Evolutionary conservation across 2,329 filamentous ascomycete genomes (phyloP).

Genomic region (Penicillium hesseltinei): DNA sequence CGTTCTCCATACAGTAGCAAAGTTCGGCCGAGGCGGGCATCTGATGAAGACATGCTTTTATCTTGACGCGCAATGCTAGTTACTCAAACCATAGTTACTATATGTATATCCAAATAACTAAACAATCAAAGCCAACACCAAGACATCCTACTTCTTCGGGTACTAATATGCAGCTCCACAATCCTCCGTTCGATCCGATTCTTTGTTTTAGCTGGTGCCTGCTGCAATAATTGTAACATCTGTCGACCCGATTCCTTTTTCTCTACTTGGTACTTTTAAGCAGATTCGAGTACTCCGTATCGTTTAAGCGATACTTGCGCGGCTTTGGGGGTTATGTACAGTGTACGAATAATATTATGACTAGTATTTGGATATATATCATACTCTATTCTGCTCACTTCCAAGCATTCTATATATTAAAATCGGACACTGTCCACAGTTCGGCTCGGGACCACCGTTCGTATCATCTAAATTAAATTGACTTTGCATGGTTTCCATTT

Average conservation of each 20-base stretch:
- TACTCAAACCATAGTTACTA: not conserved
- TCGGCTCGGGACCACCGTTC: not conserved
- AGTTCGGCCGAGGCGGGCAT: not conserved
- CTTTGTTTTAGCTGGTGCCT: not conserved
- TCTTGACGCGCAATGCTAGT: not conserved
- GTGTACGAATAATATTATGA: not conserved
- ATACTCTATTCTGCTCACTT: not conserved
- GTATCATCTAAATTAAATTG: not conserved
- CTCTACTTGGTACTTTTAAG: not conserved
- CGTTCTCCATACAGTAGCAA: not conserved
- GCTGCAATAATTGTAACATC: not conserved
- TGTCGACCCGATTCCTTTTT: not conserved
- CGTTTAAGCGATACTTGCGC: not conserved
- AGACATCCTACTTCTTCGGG: not conserved
- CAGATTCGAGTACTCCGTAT: not conserved
- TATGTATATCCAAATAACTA: too few species aligned
- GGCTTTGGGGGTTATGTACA: not conserved
- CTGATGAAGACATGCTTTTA: not conserved
- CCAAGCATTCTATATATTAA: not conserved
- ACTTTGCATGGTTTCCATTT: not conserved
- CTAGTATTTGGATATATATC: not conserved
- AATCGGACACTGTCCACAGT: not conserved
- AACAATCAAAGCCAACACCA: not conserved
- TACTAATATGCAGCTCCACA: not conserved
- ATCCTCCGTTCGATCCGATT: not conserved